These are phyloP conservation scores for Xylaria multiplex DNA, from an alignment of 2,329 filamentous ascomycete species.

Conservation along the genomic window DNA sequence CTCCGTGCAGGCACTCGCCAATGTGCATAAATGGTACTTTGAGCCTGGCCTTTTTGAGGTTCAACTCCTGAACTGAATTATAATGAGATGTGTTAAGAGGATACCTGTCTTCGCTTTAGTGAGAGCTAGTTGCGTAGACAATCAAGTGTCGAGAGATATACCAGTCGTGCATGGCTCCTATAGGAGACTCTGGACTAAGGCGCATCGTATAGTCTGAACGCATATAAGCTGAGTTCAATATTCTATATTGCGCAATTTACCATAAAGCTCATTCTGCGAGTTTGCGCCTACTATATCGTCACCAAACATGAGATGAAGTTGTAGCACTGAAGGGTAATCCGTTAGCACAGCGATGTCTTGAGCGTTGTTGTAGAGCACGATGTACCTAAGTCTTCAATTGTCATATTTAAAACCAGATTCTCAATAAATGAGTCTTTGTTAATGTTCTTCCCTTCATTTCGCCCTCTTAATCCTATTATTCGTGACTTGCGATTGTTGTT, in stretches of 20 bases:
- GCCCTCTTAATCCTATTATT: background rate
- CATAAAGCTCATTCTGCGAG: conserved; percentile 53
- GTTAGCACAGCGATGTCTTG: conserved; percentile 21
- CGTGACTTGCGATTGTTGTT: background rate
- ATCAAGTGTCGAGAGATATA: conserved; percentile 22
- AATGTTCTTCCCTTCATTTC: background rate
- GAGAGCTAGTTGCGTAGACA: background rate
- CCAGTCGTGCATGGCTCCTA: conserved; percentile 57
- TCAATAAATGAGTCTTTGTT: conserved; percentile 45
- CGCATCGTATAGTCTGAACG: conserved; percentile 49
- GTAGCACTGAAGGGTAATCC: conserved; percentile 47
- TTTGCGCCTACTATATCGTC: conserved; percentile 54
- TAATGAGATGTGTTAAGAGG: conserved; percentile 55
- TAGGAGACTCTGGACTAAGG: conserved; percentile 51
- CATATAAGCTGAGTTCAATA: conserved; percentile 24
- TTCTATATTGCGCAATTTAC: conserved; percentile 23
- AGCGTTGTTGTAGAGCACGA: background rate
- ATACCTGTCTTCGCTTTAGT: conserved; percentile 46
- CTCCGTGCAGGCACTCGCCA: conserved; percentile 57
- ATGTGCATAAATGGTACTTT: conserved; percentile 56
- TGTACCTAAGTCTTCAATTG: conserved; percentile 48
- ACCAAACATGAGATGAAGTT: conserved; percentile 57
- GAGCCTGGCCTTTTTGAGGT: conserved; percentile 51
- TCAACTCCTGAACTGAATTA: conserved; percentile 54
- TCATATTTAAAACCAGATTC: conserved; percentile 48